Evolutionary conservation across 2,329 filamentous ascomycete species (phyloP).

Genomic region (Chalaropsis thielavioides): DNA sequence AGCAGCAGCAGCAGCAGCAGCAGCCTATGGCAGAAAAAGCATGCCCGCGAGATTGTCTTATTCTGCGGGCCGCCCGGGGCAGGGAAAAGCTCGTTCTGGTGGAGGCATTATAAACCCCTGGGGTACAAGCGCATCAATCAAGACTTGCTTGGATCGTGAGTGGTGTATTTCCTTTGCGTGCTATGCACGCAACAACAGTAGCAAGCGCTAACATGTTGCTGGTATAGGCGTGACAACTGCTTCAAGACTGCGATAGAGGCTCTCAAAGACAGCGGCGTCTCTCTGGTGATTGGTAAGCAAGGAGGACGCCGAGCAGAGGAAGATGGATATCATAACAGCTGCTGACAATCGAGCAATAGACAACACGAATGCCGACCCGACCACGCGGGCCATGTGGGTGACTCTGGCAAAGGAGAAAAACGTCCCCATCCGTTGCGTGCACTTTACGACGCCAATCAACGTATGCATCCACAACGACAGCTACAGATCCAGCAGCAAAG

Average conservation of each 20-base stretch:
- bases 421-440: conserved; percentile 70
- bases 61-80: conserved; percentile 81
- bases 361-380: conserved; percentile 82
- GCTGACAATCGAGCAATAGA: conserved; percentile 38
- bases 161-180: conserved; percentile 18
- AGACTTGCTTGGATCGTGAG: conserved; percentile 59
- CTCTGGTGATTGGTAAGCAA: conserved; percentile 62
- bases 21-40: conserved; percentile 44
- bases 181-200: too few relatives aligned
- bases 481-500: conserved; percentile 54
- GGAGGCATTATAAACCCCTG: conserved; percentile 58
- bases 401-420: conserved; percentile 53
- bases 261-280: conserved; percentile 44
- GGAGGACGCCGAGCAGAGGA: conserved; percentile 23
- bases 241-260: conserved; percentile 56
- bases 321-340: not conserved
- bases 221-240: conserved; percentile 42
- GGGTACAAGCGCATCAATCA: conserved; percentile 82
- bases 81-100: conserved; percentile 87
- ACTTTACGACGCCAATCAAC: conserved; percentile 58
- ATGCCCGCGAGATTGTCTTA: conserved; percentile 59
- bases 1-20: too few relatives aligned
- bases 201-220: not conserved
- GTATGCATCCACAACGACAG: conserved; percentile 77
- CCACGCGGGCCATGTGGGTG: conserved; percentile 67